Base-by-base conservation (phyloP, 345 rosid species). In the thale cress (Arabidopsis thaliana) region DNA sequence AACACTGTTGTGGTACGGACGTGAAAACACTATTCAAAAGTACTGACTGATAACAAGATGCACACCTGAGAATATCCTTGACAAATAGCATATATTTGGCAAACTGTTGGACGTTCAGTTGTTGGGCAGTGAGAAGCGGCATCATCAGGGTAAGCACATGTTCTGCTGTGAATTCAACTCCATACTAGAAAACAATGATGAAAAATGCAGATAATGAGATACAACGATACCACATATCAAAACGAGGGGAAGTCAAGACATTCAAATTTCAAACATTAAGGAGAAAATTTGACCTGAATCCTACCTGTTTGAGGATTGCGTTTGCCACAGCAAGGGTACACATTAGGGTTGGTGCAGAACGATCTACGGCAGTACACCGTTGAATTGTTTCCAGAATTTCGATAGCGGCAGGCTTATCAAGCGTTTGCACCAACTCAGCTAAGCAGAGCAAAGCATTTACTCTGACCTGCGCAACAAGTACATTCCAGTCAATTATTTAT, bases 261-360 rank as follows among this genome's bases (percentile, higher is more conserved):
- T 48, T 37, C 44, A 67, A 59, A 20, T 4, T 53, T 36, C 14
- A 60, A 16, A 67, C 10, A 22, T 12, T 5, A 32, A 34, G 8
- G 41, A 42, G 53, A 45, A 45, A 14, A 24, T 16, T 24, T 34
- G 74, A 74, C 68, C 2, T 37, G 51, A 3, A 24, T 51, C 40
- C 4, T 13, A 92, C 99, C 93, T 90, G 92, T 78, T 90, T 95
- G 30, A 92, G 84, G 72, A 95, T 88, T 24, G 98, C 86, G 81
- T 85, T 90, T 73, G 98, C 94, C 14, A 95, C 88, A 45, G 93
- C 97, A 64, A 95, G 97, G 64, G 99, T 86, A 76, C 97, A 95
- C 97, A 95, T 92, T 16, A 95, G 93, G 48, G 99, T 95, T 38
- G 99, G 99, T 59, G 96, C 89, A 70, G 99, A 92, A 49, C 77